These are phyloP conservation scores for Microascus cirrosus DNA, from an alignment of 2,329 filamentous ascomycete species.

Conservation along the genomic window DNA sequence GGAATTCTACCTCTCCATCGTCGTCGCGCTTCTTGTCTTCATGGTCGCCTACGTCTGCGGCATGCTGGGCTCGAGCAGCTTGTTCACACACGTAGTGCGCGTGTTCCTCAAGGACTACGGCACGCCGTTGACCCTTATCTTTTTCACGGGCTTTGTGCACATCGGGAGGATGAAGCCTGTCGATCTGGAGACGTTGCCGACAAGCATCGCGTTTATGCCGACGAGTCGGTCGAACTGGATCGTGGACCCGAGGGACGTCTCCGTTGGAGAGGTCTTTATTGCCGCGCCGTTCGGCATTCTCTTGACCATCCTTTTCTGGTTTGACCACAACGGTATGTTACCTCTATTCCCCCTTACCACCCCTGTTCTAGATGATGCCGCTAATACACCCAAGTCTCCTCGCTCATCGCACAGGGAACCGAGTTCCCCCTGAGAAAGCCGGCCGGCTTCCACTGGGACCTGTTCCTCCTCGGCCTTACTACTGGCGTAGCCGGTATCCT, in stretches of 20 bases:
- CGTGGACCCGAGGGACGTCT: slow-evolving; percentile 70
- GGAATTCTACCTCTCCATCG: slow-evolving; percentile 69
- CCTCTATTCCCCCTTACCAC: neutral
- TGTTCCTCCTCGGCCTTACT: slow-evolving; percentile 70
- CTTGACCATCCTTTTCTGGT: slow-evolving; percentile 78
- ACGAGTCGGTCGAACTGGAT: slow-evolving; percentile 66
- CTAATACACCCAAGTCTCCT: slow-evolving; percentile 51
- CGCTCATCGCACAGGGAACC: slow-evolving; percentile 71
- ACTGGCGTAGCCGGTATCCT: slow-evolving; percentile 66
- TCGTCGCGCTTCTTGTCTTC: slow-evolving; percentile 66
- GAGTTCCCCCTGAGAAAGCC: slow-evolving; percentile 74
- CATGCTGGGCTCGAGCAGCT: slow-evolving; percentile 54
- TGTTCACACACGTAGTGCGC: slow-evolving; percentile 65
- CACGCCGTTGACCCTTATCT: slow-evolving; percentile 70
- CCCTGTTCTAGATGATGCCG: neutral
- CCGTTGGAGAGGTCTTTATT: slow-evolving; percentile 62
- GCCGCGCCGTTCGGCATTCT: slow-evolving; percentile 80
- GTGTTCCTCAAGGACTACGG: slow-evolving; percentile 87
- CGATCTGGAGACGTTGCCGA: slow-evolving; percentile 60
- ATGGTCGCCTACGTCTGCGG: slow-evolving; percentile 66
- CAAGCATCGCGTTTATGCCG: slow-evolving; percentile 66
- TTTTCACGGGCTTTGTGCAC: slow-evolving; percentile 85
- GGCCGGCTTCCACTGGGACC: slow-evolving; percentile 76
- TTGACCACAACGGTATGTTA: slow-evolving; percentile 68
- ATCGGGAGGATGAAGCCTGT: slow-evolving; percentile 71